phyloP scores from a whole-genome alignment of 495 filamentous ascomycete species.

The Hypomontagnella submonticulosa region DNA sequence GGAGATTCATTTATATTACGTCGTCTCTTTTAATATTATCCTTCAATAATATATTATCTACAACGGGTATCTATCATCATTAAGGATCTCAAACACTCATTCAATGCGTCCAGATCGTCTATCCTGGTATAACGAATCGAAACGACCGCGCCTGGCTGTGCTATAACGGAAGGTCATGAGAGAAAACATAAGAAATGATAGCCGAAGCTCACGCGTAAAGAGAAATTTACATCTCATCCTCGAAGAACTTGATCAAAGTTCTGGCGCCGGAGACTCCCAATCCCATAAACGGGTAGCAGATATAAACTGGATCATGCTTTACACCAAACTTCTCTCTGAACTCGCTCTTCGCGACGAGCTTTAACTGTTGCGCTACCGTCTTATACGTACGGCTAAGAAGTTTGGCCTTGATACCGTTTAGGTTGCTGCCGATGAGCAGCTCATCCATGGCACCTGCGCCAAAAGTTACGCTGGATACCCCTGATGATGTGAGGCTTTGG shows the following conservation, averaged over 20 bases:
- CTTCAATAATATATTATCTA: slow-evolving; percentile 17
- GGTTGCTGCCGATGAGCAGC: slow-evolving; percentile 77
- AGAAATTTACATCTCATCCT: slow-evolving; percentile 66
- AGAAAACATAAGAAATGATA: slow-evolving; percentile 2
- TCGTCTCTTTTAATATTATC: neutral
- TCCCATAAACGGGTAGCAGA: slow-evolving; percentile 83
- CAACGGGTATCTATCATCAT: slow-evolving; percentile 38
- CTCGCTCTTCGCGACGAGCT: slow-evolving; percentile 82
- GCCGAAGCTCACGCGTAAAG: neutral
- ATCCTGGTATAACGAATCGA: slow-evolving; percentile 25
- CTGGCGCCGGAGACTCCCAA: slow-evolving; percentile 78
- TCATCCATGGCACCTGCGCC: slow-evolving; percentile 76
- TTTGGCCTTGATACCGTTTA: slow-evolving; percentile 76
- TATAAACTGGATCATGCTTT: slow-evolving; percentile 78
- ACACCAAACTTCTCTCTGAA: slow-evolving; percentile 88
- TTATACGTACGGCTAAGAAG: slow-evolving; percentile 81
- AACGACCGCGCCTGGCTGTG: slow-evolving; percentile 4
- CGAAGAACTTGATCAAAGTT: slow-evolving; percentile 85
- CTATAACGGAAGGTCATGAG: slow-evolving; percentile 2
- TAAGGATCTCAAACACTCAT: slow-evolving; percentile 17
- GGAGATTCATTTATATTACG: slow-evolving; percentile 5
- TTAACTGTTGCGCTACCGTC: slow-evolving; percentile 78
- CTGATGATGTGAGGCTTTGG: slow-evolving; percentile 69
- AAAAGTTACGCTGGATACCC: slow-evolving; percentile 77
- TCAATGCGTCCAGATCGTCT: slow-evolving; percentile 26